Percentiles rank a stretch among this genome's conserved stretches.
Conservation (phyloP, 139 green algal species). For the Desmodesmus armatus region DNA sequence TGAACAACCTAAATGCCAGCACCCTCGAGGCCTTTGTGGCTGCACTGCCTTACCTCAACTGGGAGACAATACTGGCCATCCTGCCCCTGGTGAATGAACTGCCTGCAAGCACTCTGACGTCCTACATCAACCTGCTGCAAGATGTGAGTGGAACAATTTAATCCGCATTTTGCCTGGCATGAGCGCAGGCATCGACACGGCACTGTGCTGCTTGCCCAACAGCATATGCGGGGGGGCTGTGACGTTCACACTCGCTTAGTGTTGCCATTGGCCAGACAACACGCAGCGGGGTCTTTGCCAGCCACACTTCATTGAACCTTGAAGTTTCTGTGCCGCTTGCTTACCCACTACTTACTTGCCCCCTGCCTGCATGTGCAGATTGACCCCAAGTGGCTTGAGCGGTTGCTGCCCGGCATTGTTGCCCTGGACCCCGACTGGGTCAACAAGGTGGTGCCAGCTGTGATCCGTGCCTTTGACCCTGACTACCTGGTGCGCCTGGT, state of each 20-base stretch:
- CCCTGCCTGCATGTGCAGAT: conserved; percentile 2
- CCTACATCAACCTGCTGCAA: conserved; percentile 12
- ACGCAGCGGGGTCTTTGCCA: too few species aligned
- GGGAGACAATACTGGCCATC: background rate
- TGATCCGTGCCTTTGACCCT: background rate
- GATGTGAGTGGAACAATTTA: too few species aligned
- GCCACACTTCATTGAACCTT: too few species aligned
- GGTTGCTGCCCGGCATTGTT: conserved; percentile 15
- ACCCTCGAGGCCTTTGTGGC: background rate
- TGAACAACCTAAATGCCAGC: background rate
- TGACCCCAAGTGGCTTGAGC: background rate
- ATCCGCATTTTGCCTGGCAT: too few species aligned
- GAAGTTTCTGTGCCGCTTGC: too few species aligned
- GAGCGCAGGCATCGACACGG: too few species aligned
- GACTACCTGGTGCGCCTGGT: conserved; percentile 33
- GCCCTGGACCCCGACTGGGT: conserved; percentile 29
- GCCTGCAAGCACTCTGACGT: background rate
- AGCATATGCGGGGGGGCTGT: too few species aligned
- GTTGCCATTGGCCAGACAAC: too few species aligned
- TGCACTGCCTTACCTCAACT: conserved; percentile 26
- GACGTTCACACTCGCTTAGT: too few species aligned
- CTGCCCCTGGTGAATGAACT: conserved; percentile 18
- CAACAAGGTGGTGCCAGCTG: conserved; percentile 40
- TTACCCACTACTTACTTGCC: background rate
- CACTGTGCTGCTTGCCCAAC: too few species aligned